A percentile compares a stretch with the other conserved stretches of the same genome.
Evolutionary conservation across 78 protist species (phyloP).

Genomic region (Planoprotostelium fungivorum): DNA sequence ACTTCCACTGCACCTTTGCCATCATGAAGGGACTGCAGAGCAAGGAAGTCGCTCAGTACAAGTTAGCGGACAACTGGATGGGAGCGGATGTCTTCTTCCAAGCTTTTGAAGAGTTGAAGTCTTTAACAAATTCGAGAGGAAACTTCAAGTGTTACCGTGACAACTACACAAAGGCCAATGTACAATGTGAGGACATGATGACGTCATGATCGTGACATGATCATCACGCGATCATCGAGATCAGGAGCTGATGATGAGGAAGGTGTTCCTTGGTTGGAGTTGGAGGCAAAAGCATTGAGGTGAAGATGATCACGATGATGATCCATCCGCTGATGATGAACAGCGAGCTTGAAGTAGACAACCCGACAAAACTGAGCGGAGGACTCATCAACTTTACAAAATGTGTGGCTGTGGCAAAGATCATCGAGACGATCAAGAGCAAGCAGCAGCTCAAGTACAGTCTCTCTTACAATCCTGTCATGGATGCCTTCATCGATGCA

Average conservation of each 20-base stretch:
- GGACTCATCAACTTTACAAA: background rate
- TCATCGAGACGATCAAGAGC: background rate
- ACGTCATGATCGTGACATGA: background rate
- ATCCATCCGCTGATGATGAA: background rate
- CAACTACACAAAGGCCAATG: background rate
- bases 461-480: no score
- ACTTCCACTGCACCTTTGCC: background rate
- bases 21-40: background rate
- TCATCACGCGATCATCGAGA: background rate
- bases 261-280: background rate
- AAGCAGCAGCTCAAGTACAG: background rate
- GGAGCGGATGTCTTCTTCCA: background rate
- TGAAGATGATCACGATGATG: background rate
- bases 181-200: background rate
- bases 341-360: background rate
- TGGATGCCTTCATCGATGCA: no score
- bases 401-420: background rate
- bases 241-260: background rate
- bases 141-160: background rate
- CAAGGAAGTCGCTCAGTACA: background rate
- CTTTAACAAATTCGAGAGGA: background rate
- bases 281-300: background rate
- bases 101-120: background rate
- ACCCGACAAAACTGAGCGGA: background rate
- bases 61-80: background rate